Percentiles rank a stretch among this genome's conserved stretches.
phyloP scores from a whole-genome alignment of 768 basidiomycete species.

The Coprinopsis strossmayeri region DNA sequence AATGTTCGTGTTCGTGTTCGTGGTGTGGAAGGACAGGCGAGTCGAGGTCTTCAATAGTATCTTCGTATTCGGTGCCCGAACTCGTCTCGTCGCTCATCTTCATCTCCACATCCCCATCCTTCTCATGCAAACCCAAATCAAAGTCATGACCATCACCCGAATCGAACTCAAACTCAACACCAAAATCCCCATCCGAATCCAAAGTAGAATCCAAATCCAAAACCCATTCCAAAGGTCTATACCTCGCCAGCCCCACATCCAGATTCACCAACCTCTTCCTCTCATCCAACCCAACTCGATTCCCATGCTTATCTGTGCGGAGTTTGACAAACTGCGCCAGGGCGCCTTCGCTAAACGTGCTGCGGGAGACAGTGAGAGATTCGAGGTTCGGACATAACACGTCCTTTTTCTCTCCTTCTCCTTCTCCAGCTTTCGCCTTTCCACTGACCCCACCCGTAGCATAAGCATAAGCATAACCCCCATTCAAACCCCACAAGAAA shows the following conservation, averaged over 20 bases:
- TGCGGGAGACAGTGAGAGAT: neutral
- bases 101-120: neutral
- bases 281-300: neutral
- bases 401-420: neutral
- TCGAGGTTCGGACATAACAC: neutral
- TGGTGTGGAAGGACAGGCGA: too few relatives aligned
- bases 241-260: conserved; percentile 1
- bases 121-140: neutral
- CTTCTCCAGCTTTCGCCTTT: neutral
- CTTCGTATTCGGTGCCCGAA: neutral
- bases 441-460: neutral
- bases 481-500: neutral
- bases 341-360: neutral
- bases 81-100: neutral
- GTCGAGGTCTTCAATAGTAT: neutral
- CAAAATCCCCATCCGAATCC: too few relatives aligned
- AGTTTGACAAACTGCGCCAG: neutral
- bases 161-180: too few relatives aligned
- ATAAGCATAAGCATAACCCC: too few relatives aligned
- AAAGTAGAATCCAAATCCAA: neutral
- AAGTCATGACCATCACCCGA: neutral
- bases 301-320: neutral
- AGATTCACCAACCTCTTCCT: neutral
- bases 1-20: too few relatives aligned
- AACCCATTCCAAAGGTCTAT: neutral